Evolutionary conservation across 768 basidiomycete genomes (phyloP).

Genomic region (Russula vinacea): DNA sequence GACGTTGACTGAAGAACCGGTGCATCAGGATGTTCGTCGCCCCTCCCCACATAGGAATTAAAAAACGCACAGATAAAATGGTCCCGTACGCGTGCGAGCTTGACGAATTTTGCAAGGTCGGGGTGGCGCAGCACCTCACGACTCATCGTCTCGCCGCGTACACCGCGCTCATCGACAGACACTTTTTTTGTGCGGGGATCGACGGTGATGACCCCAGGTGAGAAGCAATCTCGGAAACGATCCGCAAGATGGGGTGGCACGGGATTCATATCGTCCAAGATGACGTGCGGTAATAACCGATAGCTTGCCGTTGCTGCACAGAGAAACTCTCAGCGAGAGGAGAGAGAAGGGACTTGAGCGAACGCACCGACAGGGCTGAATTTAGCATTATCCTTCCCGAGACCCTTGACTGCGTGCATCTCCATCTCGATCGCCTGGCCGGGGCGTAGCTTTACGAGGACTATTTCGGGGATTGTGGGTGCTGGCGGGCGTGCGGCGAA

Average conservation of each 20-base stretch:
- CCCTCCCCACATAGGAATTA: background rate
- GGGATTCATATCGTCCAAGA: conserved; percentile 62
- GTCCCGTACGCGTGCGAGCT: conserved; percentile 83
- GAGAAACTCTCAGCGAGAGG: background rate
- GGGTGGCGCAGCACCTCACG: conserved; percentile 90
- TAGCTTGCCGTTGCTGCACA: conserved; percentile 90
- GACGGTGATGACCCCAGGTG: conserved; percentile 72
- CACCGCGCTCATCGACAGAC: conserved; percentile 57
- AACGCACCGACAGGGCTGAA: conserved; percentile 87
- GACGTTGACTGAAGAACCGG: conserved; percentile 59
- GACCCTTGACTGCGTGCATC: conserved; percentile 87
- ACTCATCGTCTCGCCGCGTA: conserved; percentile 85
- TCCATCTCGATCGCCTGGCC: conserved; percentile 86
- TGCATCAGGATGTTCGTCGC: conserved; percentile 1
- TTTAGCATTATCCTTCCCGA: conserved; percentile 94
- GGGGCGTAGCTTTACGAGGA: conserved; percentile 87
- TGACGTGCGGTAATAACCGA: conserved; percentile 82
- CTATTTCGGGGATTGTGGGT: conserved; percentile 76
- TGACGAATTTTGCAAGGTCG: conserved; percentile 81
- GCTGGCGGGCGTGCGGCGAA: conserved; percentile 54
- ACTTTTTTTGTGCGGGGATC: conserved; percentile 56
- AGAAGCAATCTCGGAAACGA: conserved; percentile 87
- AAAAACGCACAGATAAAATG: conserved; percentile 79
- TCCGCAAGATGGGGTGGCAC: conserved; percentile 73
- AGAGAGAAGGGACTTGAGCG: background rate